Evolutionary conservation across 1,284 basidiomycete genomes (phyloP).

Genomic region (Naganishia albida): DNA sequence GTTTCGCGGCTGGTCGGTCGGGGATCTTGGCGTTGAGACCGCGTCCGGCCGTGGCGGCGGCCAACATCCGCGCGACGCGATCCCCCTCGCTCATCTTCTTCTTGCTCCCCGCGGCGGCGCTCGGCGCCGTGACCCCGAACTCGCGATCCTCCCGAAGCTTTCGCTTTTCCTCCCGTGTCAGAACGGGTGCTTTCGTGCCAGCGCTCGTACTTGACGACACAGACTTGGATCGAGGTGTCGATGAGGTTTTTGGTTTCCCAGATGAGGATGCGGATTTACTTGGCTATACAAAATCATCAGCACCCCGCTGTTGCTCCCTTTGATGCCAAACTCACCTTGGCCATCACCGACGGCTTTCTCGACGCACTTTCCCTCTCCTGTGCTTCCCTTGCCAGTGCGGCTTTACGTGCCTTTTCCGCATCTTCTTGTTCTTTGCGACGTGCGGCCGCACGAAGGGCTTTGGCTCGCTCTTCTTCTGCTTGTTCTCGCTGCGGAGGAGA

Average conservation of each 20-base stretch:
- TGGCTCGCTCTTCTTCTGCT: slow-evolving; percentile 26
- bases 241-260: neutral
- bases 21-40: slow-evolving; percentile 27
- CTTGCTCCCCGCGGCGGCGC: neutral
- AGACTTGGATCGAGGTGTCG: slow-evolving; percentile 3
- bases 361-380: slow-evolving; percentile 1
- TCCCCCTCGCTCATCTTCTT: slow-evolving; percentile 19
- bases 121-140: slow-evolving; percentile 22
- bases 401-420: slow-evolving; percentile 22
- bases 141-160: slow-evolving; percentile 21
- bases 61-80: slow-evolving; percentile 25
- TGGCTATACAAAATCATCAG: neutral
- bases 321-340: slow-evolving; percentile 5
- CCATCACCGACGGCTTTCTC: slow-evolving; percentile 4
- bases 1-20: neutral
- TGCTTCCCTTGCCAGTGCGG: slow-evolving; percentile 13
- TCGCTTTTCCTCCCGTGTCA: slow-evolving; percentile 23
- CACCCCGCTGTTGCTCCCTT: neutral
- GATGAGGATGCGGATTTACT: slow-evolving; percentile 5
- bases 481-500: slow-evolving; percentile 18
- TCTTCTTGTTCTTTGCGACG: slow-evolving; percentile 30
- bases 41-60: slow-evolving; percentile 19
- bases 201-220: neutral
- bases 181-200: slow-evolving; percentile 21
- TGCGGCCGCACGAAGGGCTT: slow-evolving; percentile 24